Conservation (phyloP, 2,329 filamentous ascomycete species). For the Rhinocladiella mackenziei region DNA sequence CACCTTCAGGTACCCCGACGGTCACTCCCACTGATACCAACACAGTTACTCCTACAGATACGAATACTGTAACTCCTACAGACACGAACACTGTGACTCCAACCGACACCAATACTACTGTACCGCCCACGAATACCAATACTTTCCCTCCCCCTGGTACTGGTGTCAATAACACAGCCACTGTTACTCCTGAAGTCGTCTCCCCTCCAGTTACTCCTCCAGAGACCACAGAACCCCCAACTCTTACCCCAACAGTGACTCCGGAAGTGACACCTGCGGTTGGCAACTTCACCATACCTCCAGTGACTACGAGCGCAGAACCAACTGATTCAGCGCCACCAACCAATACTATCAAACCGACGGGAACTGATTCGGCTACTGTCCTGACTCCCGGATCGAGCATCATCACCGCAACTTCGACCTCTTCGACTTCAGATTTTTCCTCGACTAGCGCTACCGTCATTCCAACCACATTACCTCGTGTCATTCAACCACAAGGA, state of each 20-base stretch:
- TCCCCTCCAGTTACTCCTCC: not conserved
- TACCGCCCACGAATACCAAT: slow-evolving; percentile 4
- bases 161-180: not conserved
- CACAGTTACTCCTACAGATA: slow-evolving; percentile 42
- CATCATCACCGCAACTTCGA: slow-evolving; percentile 32
- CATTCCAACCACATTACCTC: slow-evolving; percentile 65
- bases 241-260: slow-evolving; percentile 10
- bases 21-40: not conserved
- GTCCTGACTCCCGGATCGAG: slow-evolving; percentile 34
- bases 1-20: no score
- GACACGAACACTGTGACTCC: slow-evolving; percentile 8
- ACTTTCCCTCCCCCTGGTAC: not conserved
- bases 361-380: slow-evolving; percentile 45
- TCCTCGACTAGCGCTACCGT: slow-evolving; percentile 43
- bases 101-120: slow-evolving; percentile 5
- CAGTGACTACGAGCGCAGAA: slow-evolving; percentile 5
- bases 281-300: slow-evolving; percentile 10
- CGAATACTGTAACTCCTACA: slow-evolving; percentile 39
- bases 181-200: no score
- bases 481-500: slow-evolving; percentile 68
- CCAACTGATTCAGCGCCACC: slow-evolving; percentile 13
- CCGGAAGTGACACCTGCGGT: slow-evolving; percentile 24
- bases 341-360: slow-evolving; percentile 37
- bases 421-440: slow-evolving; percentile 33
- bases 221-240: slow-evolving; percentile 5